Conservation (phyloP, 257 asterid genomes). For the Anisodus acutangulus region DNA sequence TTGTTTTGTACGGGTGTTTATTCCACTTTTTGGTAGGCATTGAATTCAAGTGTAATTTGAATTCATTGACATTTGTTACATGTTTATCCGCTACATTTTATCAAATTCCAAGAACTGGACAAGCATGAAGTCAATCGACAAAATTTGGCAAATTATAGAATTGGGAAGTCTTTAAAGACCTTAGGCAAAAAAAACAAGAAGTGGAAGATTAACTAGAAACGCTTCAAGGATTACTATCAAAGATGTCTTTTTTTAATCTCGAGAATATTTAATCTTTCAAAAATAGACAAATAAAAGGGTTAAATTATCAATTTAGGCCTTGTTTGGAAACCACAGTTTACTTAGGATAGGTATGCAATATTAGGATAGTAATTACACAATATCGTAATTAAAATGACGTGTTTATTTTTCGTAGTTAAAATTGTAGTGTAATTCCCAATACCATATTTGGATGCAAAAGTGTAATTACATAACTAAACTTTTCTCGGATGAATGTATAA, state of each 20-base stretch:
- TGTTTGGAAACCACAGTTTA: no score
- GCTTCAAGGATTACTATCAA: not conserved
- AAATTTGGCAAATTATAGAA: not conserved
- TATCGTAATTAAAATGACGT: no score
- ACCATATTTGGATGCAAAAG: no score
- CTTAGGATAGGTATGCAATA: no score
- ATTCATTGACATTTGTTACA: not conserved
- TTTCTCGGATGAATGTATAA: no score
- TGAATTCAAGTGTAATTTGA: not conserved
- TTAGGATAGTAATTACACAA: no score
- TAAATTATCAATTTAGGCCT: not conserved
- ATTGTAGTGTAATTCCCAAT: no score
- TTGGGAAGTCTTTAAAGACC: not conserved
- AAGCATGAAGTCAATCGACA: not conserved
- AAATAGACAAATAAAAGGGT: not conserved
- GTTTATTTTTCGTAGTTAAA: no score
- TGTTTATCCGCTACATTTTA: not conserved
- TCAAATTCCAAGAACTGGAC: not conserved
- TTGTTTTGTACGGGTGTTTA: conserved; percentile 34
- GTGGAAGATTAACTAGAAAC: not conserved
- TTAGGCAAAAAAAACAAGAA: not conserved
- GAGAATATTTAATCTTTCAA: not conserved
- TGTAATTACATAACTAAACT: no score
- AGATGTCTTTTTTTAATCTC: not conserved
- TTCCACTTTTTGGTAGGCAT: not conserved